Percentiles rank a stretch among this genome's conserved stretches.
phyloP scores from a whole-genome alignment of 257 asterid genomes.

The Scutellaria galericulata region DNA sequence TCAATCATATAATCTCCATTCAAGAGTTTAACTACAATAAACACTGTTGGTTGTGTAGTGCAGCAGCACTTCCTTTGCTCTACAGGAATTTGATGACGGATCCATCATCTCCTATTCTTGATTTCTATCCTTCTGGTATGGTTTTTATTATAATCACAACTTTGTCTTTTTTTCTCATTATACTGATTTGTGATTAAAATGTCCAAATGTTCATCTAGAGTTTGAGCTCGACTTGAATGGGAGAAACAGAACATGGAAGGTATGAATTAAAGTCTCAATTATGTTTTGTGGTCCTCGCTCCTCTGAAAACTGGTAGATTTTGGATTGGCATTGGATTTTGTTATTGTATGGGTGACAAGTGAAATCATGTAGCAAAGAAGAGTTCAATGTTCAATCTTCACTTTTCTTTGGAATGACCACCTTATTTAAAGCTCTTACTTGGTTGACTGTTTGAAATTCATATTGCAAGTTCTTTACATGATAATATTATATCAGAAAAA shows the following conservation, averaged over 20 bases:
- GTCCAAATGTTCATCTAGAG: conserved; percentile 43
- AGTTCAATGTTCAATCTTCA: conserved; percentile 6
- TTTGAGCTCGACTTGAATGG: conserved; percentile 71
- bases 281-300: not conserved
- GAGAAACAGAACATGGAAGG: conserved; percentile 67
- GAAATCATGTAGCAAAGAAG: conserved; percentile 8
- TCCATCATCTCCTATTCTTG: conserved; percentile 62
- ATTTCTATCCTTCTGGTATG: conserved; percentile 68
- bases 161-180: not conserved
- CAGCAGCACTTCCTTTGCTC: conserved; percentile 61
- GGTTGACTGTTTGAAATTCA: conserved; percentile 7
- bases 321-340: not conserved
- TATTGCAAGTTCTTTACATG: not conserved
- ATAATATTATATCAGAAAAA: not conserved
- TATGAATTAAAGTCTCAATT: conserved; percentile 24
- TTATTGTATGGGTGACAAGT: conserved; percentile 1
- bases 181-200: conserved; percentile 20
- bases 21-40: conserved; percentile 20
- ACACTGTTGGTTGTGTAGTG: conserved; percentile 45
- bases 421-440: conserved; percentile 26
- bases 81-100: conserved; percentile 66
- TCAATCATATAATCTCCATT: conserved; percentile 16
- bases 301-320: not conserved
- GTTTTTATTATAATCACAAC: not conserved
- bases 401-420: conserved; percentile 6